Evolutionary conservation across 108 stramenopile genomes (phyloP).

Genomic region (Aurantiochytrium sp.): DNA sequence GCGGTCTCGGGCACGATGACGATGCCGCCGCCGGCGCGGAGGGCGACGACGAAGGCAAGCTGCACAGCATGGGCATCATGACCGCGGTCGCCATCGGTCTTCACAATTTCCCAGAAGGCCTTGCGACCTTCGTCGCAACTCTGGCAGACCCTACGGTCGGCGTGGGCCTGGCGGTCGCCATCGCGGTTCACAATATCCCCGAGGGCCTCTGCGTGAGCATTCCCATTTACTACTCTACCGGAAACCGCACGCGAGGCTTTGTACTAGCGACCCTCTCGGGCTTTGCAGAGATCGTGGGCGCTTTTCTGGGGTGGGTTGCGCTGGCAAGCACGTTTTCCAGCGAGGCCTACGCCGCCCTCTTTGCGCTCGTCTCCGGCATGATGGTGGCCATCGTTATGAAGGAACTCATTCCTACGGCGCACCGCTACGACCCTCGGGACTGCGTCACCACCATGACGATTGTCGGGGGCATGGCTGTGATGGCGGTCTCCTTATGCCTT

Average conservation of each 20-base stretch:
- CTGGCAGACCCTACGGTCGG: conserved; percentile 71
- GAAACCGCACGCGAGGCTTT: conserved; percentile 73
- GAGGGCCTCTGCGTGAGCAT: conserved; percentile 80
- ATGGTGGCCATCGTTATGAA: conserved; percentile 76
- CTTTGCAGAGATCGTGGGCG: conserved; percentile 71
- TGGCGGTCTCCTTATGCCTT: conserved; percentile 79
- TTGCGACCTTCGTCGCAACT: conserved; percentile 76
- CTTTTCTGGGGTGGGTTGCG: conserved; percentile 65
- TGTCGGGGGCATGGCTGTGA: conserved; percentile 77
- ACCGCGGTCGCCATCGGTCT: conserved; percentile 73
- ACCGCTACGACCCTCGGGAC: conserved; percentile 82
- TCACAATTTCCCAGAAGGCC: conserved; percentile 86
- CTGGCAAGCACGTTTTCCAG: conserved; percentile 56
- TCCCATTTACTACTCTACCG: conserved; percentile 81
- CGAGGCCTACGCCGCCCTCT: conserved; percentile 64
- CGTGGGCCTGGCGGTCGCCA: conserved; percentile 61
- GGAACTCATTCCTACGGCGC: conserved; percentile 87
- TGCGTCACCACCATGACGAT: conserved; percentile 74
- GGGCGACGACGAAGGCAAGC: conserved; percentile 37
- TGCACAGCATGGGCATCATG: conserved; percentile 59
- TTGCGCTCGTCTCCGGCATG: conserved; percentile 81
- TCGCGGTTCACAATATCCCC: conserved; percentile 82
- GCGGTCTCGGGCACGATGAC: too few species aligned
- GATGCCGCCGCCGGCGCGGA: too few species aligned
- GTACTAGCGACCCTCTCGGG: conserved; percentile 69